Percentiles rank a stretch among this genome's conserved stretches.
phyloP scores from a whole-genome alignment of 176 grass and related monocot genomes.

The Avena atlantica region DNA sequence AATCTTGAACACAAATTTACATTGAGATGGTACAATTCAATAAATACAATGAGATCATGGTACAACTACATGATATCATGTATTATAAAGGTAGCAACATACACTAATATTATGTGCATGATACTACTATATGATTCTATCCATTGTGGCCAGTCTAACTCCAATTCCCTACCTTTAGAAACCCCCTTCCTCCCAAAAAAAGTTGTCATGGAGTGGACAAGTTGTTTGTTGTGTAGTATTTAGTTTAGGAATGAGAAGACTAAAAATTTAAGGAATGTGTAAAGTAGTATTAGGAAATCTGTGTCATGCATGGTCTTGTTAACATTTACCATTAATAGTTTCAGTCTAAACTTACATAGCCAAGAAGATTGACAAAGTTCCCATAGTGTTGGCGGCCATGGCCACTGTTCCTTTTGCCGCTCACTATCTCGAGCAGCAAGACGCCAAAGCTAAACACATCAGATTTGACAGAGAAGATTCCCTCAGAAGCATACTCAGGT shows the following conservation, averaged over 20 bases:
- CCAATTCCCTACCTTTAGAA: background rate
- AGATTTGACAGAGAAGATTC: no score
- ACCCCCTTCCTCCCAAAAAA: background rate
- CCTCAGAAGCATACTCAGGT: no score
- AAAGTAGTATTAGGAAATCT: background rate
- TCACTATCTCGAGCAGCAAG: no score
- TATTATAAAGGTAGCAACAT: no score
- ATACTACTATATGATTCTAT: no score
- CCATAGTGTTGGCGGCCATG: background rate
- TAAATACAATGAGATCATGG: no score
- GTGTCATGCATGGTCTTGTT: background rate
- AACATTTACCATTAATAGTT: background rate
- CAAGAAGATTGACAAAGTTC: slow-evolving; percentile 46
- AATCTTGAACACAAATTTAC: no score
- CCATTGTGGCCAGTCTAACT: background rate
- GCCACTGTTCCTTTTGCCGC: background rate
- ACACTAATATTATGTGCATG: no score
- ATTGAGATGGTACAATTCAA: no score
- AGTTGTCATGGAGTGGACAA: background rate
- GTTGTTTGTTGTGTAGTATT: background rate
- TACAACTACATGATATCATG: no score
- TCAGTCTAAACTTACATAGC: slow-evolving; percentile 24
- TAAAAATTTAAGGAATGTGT: background rate
- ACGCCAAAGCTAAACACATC: no score
- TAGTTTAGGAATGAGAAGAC: background rate